Conservation (phyloP, 78 protist species). For the Dictyostelium intermedium region DNA sequence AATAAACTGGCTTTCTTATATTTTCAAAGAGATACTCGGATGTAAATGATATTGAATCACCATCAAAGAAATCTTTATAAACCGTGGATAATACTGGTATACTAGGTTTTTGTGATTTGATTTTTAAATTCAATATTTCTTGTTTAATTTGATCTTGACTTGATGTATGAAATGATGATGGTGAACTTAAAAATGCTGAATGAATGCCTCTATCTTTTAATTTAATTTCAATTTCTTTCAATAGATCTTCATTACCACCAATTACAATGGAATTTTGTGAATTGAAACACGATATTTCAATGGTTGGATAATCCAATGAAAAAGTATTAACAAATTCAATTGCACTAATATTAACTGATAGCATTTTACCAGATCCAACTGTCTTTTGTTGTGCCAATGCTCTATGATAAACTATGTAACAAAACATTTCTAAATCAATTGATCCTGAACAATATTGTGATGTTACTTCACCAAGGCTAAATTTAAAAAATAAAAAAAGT, state of each 20-base stretch:
- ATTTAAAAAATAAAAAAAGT: too few species aligned
- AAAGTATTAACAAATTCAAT: neutral
- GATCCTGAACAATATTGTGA: slow-evolving; percentile 2
- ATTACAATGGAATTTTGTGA: slow-evolving; percentile 20
- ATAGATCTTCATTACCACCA: neutral
- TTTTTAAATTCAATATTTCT: neutral
- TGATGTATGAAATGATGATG: too few species aligned
- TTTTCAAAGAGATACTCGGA: neutral
- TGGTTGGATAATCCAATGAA: neutral
- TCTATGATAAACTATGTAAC: neutral
- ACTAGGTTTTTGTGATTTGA: neutral
- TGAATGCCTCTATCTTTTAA: neutral
- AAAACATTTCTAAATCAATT: neutral
- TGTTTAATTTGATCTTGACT: neutral
- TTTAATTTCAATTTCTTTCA: neutral
- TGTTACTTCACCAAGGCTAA: slow-evolving; percentile 55
- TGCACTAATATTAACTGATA: neutral
- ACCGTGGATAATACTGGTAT: slow-evolving; percentile 12
- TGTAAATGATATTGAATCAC: neutral
- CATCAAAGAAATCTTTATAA: neutral
- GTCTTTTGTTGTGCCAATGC: neutral
- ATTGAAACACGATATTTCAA: slow-evolving; percentile 32
- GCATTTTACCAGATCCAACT: slow-evolving; percentile 50
- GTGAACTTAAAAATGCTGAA: neutral
- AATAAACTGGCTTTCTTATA: neutral